Percentiles rank a stretch among this genome's conserved stretches.
phyloP scores from a whole-genome alignment of 345 rosid genomes.

The Melastoma malabathricum region DNA sequence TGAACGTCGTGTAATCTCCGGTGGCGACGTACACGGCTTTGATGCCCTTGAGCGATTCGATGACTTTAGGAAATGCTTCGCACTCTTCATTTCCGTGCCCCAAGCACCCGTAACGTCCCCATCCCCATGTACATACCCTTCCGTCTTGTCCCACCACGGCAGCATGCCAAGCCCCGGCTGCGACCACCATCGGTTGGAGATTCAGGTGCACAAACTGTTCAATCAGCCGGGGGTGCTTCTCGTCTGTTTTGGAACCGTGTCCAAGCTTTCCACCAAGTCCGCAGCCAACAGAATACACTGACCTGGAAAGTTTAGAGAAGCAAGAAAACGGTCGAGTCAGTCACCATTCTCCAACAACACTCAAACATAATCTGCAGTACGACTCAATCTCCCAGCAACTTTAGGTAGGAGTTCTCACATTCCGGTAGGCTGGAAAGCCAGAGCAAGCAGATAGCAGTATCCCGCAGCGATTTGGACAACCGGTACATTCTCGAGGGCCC shows the following conservation, averaged over 20 bases:
- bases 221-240: slow-evolving; percentile 78
- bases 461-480: slow-evolving; percentile 95
- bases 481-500: slow-evolving; percentile 73
- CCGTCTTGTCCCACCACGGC: slow-evolving; percentile 93
- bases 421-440: slow-evolving; percentile 83
- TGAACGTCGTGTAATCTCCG: slow-evolving; percentile 86
- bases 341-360: neutral
- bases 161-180: slow-evolving; percentile 99
- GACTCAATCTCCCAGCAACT: too few relatives aligned
- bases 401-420: slow-evolving; percentile 39
- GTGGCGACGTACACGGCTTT: slow-evolving; percentile 85
- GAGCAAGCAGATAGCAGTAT: slow-evolving; percentile 86
- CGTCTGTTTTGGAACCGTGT: slow-evolving; percentile 61
- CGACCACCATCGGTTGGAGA: slow-evolving; percentile 74
- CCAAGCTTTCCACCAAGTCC: slow-evolving; percentile 99
- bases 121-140: slow-evolving; percentile 93
- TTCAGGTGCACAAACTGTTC: slow-evolving; percentile 60
- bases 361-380: neutral
- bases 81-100: slow-evolving; percentile 90
- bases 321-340: neutral
- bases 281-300: slow-evolving; percentile 95
- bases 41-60: slow-evolving; percentile 51
- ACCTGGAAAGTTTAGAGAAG: slow-evolving; percentile 31
- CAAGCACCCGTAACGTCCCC: slow-evolving; percentile 92
- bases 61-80: slow-evolving; percentile 66